Base-by-base conservation (phyloP, 2,329 filamentous ascomycete genomes). In the Scedosporium apiospermum region DNA sequence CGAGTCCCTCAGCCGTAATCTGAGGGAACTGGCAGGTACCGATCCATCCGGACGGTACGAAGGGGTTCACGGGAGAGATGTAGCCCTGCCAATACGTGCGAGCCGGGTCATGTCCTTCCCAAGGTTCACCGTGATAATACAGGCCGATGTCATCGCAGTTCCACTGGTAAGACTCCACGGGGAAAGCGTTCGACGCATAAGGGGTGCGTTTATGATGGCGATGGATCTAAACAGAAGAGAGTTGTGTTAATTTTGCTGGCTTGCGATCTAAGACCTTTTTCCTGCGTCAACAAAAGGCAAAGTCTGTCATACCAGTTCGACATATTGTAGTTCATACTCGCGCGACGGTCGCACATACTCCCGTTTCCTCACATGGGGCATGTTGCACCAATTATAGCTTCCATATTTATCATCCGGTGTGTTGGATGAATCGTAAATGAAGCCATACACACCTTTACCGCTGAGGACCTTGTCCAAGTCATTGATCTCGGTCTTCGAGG, bases 141-240 rank as follows among this genome's bases (percentile, higher is more conserved):
- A 93, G 79, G 0, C 81, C 86, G 67, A 87, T 80, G 65, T 91
- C 85, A 63, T 84, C 77, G 71, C 90, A 95, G 69, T 88, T 74
- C 90, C 90, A 95, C 18, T 77, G 75, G 69, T 90, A 89, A 0
- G 83, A 76, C 71, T 95, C 91, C 0, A 83, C 76, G 0, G 90
- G 90, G 68, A 95, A 93, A 0, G 86, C 84, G 70, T 95, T 96
- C 61, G 82, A 80, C 1, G 88, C 83, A 71, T 95, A 95, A 0
- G 90, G 90, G 0, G 90, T 95, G 23, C 91, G 84, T 71, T 95
- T 95, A 74, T 95, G 90, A 71, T 95, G 91, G 60, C 91, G 83
- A 69, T 95, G 90, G 59, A 93, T 88, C 80, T 87, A 51, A 5
- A 16, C 26, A 21, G 9, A 12, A 38, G 23, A 49, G 63, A 41